Conservation (phyloP, 73 alveolate species). For the Tetrahymena malaccensis region DNA sequence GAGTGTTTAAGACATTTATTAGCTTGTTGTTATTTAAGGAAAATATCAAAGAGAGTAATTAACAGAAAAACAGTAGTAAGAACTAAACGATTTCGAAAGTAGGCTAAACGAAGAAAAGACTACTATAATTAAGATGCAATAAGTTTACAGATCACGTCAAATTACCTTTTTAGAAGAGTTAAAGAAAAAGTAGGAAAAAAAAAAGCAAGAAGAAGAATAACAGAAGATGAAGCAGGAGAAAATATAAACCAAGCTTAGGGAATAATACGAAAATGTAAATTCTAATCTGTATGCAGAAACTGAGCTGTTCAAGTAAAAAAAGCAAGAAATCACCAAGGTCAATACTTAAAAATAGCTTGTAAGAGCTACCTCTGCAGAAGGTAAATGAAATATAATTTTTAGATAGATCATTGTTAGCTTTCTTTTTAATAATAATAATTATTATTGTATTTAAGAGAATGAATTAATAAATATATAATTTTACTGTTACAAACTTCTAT, state of each 20-base stretch:
- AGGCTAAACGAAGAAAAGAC: background rate
- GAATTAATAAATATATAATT: no score
- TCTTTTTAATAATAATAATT: background rate
- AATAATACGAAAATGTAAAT: background rate
- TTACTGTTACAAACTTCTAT: background rate
- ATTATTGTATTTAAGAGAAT: no score
- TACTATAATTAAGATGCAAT: background rate
- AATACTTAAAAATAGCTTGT: background rate
- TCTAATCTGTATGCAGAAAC: background rate
- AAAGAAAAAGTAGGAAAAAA: background rate
- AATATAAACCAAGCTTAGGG: background rate
- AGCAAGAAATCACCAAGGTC: background rate
- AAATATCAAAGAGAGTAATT: background rate
- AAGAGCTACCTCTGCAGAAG: background rate
- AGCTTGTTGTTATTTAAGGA: background rate
- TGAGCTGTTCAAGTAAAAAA: background rate
- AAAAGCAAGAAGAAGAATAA: constrained; percentile 20
- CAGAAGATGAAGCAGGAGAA: constrained; percentile 8
- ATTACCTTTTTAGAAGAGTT: constrained; percentile 7
- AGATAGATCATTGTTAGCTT: background rate
- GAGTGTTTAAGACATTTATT: background rate
- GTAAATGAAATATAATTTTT: background rate
- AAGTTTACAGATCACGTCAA: background rate
- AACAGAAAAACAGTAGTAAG: constrained; percentile 8
- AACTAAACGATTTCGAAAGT: constrained; percentile 3